A percentile compares a stretch with the other conserved stretches of the same genome.
phyloP scores from a whole-genome alignment of 1,139 yeast genomes.

The Tardiomyces depauwii region DNA sequence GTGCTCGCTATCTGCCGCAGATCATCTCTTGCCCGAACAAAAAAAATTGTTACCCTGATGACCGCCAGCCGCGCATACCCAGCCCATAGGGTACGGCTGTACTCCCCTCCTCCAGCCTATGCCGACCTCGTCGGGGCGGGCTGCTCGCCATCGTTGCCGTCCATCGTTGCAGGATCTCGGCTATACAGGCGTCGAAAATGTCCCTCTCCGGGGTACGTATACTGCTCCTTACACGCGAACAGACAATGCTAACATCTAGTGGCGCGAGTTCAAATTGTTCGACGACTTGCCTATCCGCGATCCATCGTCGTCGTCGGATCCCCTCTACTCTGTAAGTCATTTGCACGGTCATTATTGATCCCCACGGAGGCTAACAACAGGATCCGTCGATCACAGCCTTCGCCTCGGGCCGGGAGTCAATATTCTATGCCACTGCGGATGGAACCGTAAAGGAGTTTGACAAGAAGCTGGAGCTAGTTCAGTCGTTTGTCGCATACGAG shows the following conservation, averaged over 20 bases:
- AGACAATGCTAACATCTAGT: constrained; percentile 21
- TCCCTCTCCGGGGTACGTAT: constrained; percentile 1
- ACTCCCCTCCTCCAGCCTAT: too few relatives aligned
- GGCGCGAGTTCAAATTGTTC: constrained; percentile 87
- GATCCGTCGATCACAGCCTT: constrained; percentile 62
- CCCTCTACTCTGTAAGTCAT: constrained; percentile 31
- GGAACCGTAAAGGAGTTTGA: constrained; percentile 52
- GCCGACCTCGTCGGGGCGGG: too few relatives aligned
- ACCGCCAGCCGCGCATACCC: too few relatives aligned
- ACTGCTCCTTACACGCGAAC: too few relatives aligned
- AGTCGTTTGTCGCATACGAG: constrained; percentile 53
- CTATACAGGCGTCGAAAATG: too few relatives aligned
- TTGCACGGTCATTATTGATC: too few relatives aligned
- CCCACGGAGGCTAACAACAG: neutral
- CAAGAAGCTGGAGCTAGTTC: constrained; percentile 34
- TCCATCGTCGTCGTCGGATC: constrained; percentile 56
- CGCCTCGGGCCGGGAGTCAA: constrained; percentile 39
- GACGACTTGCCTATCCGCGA: constrained; percentile 77
- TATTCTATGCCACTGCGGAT: constrained; percentile 49
- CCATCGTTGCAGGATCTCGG: too few relatives aligned
- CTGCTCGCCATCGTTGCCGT: too few relatives aligned
- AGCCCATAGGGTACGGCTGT: too few relatives aligned
- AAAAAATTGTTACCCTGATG: too few relatives aligned
- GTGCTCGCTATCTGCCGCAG: too few relatives aligned
- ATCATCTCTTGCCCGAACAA: too few relatives aligned